These are phyloP conservation scores for Marvania coccoides DNA, from an alignment of 139 green algal genomes.

Conservation along the genomic window DNA sequence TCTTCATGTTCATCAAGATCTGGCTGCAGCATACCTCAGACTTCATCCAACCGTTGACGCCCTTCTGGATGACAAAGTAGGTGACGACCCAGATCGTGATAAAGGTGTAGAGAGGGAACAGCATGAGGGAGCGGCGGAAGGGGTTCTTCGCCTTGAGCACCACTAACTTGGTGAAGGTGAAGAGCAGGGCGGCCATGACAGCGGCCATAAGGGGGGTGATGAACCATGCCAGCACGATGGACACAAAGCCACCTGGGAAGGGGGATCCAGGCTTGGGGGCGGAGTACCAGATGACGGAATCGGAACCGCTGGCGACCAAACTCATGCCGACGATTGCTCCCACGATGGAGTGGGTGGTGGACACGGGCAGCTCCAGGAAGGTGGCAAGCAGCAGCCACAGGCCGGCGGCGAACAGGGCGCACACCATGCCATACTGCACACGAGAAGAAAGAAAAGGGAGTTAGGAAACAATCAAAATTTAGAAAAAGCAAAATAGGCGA, in stretches of 20 bases:
- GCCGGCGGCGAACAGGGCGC: constrained; percentile 29
- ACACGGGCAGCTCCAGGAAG: constrained; percentile 32
- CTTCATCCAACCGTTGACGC: constrained; percentile 14
- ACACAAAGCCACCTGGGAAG: constrained; percentile 27
- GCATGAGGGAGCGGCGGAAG: constrained; percentile 7
- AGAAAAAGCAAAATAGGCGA: too few relatives aligned
- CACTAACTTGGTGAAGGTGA: background rate
- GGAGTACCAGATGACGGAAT: constrained; percentile 1
- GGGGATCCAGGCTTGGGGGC: constrained; percentile 8
- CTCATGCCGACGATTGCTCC: background rate
- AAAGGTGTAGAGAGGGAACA: constrained; percentile 13
- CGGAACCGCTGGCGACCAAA: background rate
- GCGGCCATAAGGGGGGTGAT: constrained; percentile 32
- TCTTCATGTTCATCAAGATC: background rate
- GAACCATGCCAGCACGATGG: constrained; percentile 46
- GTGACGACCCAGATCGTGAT: constrained; percentile 40
- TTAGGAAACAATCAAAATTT: too few relatives aligned
- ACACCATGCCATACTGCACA: constrained; percentile 61
- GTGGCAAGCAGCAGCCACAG: constrained; percentile 49
- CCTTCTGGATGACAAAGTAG: constrained; percentile 61
- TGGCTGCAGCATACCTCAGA: background rate
- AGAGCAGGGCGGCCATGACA: background rate
- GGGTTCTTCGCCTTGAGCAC: constrained; percentile 14
- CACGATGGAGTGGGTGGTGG: constrained; percentile 32
- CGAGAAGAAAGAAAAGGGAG: too few relatives aligned